Base-by-base conservation (phyloP, 352 stramenopile genomes). In the Paralagenidium karlingii region DNA sequence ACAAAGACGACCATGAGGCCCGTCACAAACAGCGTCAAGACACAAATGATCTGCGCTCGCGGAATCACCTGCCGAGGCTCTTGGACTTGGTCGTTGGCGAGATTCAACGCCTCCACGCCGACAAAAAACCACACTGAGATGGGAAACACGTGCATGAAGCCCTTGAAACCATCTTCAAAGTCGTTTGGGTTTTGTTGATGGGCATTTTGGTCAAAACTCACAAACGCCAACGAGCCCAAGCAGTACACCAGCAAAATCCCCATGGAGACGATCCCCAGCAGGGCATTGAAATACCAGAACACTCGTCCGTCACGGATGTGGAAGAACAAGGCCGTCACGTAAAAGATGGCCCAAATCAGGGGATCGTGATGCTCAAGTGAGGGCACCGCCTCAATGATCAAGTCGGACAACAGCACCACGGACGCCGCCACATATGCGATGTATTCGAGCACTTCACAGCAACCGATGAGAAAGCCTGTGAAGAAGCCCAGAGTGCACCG, bases 361-460 rank as follows among this genome's bases (percentile, higher is more conserved):
- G 36, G 33, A 11, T 47, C 15, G 8, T 38, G n/a, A 8, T 24
- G 27, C 2, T 21, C 24, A 9, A 44, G 11, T 0, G n/a, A 5
- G 0, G 47, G 47, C 10, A 11, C 20, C 0, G 7, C 22, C 8
- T 13, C 8, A 8, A 53, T 22, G 10, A 62, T 12, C 47, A 66
- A 59, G 15, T 53, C 28, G 0, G 22, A 37, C n/a, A 66, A 32
- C 8, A 43, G 18, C 21, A 58, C 8, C 5, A 58, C n/a, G 5
- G 49, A 57, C 0, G 53, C 34, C 15, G 58, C 51, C 18, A 71
- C 60, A 45, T 68, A 71, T 40, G 52, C 42, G 25, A 63, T 65
- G 33, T 68, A 65, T 33, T 67, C 53, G 18, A 71, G 47, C 8
- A 50, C 49, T 25, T 67, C 60, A n/a, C 43, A 64, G 34, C 58